A percentile compares a stretch with the other conserved stretches of the same genome.
phyloP scores from a whole-genome alignment of 2,329 filamentous ascomycete genomes.

The Colletotrichum sojae region DNA sequence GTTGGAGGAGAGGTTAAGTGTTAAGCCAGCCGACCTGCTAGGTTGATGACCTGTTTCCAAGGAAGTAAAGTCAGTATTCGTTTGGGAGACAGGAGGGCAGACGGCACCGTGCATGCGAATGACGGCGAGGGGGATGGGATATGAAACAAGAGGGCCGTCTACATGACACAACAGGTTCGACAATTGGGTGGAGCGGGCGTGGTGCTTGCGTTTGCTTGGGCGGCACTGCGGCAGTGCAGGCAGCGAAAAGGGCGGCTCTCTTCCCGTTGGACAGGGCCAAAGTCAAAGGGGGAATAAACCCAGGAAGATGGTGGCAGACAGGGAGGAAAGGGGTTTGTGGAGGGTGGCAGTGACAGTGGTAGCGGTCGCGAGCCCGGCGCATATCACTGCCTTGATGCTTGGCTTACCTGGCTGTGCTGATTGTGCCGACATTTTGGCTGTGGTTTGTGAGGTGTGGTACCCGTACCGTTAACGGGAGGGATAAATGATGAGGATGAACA shows the following conservation, averaged over 20 bases:
- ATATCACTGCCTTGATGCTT: conserved; percentile 36
- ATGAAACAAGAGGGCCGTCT: conserved; percentile 63
- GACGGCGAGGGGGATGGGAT: conserved; percentile 57
- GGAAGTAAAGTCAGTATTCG: conserved; percentile 38
- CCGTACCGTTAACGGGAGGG: conserved; percentile 27
- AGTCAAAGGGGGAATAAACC: conserved; percentile 39
- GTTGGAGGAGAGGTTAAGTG: conserved; percentile 82
- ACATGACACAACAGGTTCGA: conserved; percentile 60
- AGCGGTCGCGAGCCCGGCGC: conserved; percentile 22
- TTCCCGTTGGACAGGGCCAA: conserved; percentile 40
- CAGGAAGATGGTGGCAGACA: conserved; percentile 41
- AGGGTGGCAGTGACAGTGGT: conserved; percentile 9
- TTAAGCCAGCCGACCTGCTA: conserved; percentile 64
- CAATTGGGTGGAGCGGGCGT: conserved; percentile 54
- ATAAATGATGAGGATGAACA: conserved; percentile 38
- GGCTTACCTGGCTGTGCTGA: conserved; percentile 44
- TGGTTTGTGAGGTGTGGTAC: conserved; percentile 35
- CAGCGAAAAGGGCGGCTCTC: conserved; percentile 40
- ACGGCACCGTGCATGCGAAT: conserved; percentile 57
- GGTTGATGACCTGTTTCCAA: conserved; percentile 54
- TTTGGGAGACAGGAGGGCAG: conserved; percentile 40
- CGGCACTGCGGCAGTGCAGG: conserved; percentile 39
- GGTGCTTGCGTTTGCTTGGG: conserved; percentile 40
- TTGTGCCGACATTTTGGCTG: conserved; percentile 42
- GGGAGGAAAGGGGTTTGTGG: conserved; percentile 37